Evolutionary conservation across 176 grass and related monocot genomes (phyloP).

Genomic region (Dendrocalamus sinicus): DNA sequence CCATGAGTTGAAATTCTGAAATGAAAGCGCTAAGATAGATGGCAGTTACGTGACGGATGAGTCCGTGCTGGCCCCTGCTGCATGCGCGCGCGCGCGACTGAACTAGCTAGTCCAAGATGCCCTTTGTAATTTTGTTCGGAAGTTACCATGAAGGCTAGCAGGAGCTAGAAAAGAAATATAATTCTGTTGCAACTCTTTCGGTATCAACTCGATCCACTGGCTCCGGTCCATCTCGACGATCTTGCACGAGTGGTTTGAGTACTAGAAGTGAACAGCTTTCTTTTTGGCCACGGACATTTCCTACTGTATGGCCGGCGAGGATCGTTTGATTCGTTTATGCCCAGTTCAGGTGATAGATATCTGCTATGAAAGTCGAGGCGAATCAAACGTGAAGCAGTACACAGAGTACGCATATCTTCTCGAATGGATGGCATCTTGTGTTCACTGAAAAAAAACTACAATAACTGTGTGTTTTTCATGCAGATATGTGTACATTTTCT

Average conservation of each 20-base stretch:
- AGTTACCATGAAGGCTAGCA: conserved; percentile 1
- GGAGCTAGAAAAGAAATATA: neutral
- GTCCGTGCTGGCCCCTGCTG: neutral
- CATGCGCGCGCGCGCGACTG: neutral
- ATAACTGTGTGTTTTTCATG: neutral
- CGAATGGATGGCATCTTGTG: neutral
- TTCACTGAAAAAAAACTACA: neutral
- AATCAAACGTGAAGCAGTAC: conserved; percentile 5
- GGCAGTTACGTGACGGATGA: neutral
- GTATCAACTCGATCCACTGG: conserved; percentile 38
- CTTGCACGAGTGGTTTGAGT: neutral
- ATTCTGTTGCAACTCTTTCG: conserved; percentile 26
- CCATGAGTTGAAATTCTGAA: neutral
- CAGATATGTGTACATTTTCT: neutral
- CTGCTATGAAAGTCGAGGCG: neutral
- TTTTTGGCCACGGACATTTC: conserved; percentile 4
- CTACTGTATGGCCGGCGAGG: conserved; percentile 12
- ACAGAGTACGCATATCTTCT: neutral
- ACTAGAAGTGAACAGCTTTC: neutral
- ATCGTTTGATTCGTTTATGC: conserved; percentile 9
- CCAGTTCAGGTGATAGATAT: neutral
- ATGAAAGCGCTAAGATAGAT: conserved; percentile 6
- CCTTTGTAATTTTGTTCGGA: neutral
- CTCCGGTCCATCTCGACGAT: conserved; percentile 14
- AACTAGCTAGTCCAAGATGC: neutral